Evolutionary conservation across 1,284 basidiomycete genomes (phyloP).

Genomic region (Earliella scabrosa): DNA sequence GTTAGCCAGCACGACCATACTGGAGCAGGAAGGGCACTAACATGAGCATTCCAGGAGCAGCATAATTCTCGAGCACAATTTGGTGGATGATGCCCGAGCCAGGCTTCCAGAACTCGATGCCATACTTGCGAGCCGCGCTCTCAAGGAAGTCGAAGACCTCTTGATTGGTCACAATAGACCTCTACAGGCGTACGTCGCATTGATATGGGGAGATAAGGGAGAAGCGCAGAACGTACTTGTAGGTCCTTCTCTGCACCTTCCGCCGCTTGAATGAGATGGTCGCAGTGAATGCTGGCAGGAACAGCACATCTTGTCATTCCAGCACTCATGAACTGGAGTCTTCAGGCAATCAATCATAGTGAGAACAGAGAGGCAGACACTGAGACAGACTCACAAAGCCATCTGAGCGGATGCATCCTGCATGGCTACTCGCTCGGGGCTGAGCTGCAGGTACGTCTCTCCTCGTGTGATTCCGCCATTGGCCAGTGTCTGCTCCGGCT

Average conservation of each 20-base stretch:
- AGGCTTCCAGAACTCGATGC: constrained; percentile 94
- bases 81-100: constrained; percentile 98
- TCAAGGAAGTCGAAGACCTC: constrained; percentile 99
- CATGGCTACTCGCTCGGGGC: constrained; percentile 96
- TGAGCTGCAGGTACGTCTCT: constrained; percentile 89
- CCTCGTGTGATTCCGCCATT: constrained; percentile 78
- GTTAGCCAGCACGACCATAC: too few relatives aligned
- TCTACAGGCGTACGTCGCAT: constrained; percentile 49
- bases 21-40: constrained; percentile 44
- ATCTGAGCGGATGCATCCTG: constrained; percentile 99
- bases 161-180: constrained; percentile 88
- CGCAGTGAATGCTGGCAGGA: constrained; percentile 91
- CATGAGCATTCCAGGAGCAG: constrained; percentile 88
- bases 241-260: constrained; percentile 85
- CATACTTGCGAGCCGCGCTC: constrained; percentile 95
- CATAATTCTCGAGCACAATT: constrained; percentile 98
- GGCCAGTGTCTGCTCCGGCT: constrained; percentile 77
- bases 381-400: constrained; percentile 62
- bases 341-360: too few relatives aligned
- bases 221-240: constrained; percentile 53
- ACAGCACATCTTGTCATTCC: constrained; percentile 88
- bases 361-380: too few relatives aligned
- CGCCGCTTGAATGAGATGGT: constrained; percentile 94
- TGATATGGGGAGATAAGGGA: background rate
- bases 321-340: constrained; percentile 99